These are phyloP conservation scores for Begonia masoniana DNA, from an alignment of 306 rosid genomes.

Conservation along the genomic window DNA sequence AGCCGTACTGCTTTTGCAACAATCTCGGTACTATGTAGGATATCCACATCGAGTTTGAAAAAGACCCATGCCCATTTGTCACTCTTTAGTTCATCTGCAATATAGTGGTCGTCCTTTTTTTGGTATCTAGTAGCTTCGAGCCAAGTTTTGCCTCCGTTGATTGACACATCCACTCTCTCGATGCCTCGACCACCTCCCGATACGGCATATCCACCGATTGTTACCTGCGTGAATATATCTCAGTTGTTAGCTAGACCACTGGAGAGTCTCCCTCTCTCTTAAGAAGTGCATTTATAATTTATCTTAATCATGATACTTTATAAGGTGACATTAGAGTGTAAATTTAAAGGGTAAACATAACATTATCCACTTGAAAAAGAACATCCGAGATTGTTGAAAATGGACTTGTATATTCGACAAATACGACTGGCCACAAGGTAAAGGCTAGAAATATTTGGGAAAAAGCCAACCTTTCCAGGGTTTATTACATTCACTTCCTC, in stretches of 20 bases:
- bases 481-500: conserved; percentile 65
- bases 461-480: conserved; percentile 78
- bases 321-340: neutral
- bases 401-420: too few species aligned
- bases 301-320: too few species aligned
- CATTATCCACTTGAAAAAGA: neutral
- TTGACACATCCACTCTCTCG: conserved; percentile 81
- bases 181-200: conserved; percentile 95
- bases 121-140: conserved; percentile 63
- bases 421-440: too few species aligned
- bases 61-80: conserved; percentile 99
- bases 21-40: conserved; percentile 47
- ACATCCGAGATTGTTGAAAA: too few species aligned
- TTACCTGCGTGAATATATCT: conserved; percentile 35
- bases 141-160: conserved; percentile 87
- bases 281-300: too few species aligned
- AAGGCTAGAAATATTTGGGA: neutral
- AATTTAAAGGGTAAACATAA: too few species aligned
- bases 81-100: conserved; percentile 41
- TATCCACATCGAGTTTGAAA: conserved; percentile 50
- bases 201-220: conserved; percentile 72
- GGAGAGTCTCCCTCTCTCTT: too few species aligned
- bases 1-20: conserved; percentile 78
- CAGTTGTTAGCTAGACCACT: neutral
- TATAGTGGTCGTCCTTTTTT: conserved; percentile 38